Evolutionary conservation across 2,329 filamentous ascomycete genomes (phyloP), one percentile per base, ranked within the genome.

Genomic region (Geosmithia putterillii): DNA sequence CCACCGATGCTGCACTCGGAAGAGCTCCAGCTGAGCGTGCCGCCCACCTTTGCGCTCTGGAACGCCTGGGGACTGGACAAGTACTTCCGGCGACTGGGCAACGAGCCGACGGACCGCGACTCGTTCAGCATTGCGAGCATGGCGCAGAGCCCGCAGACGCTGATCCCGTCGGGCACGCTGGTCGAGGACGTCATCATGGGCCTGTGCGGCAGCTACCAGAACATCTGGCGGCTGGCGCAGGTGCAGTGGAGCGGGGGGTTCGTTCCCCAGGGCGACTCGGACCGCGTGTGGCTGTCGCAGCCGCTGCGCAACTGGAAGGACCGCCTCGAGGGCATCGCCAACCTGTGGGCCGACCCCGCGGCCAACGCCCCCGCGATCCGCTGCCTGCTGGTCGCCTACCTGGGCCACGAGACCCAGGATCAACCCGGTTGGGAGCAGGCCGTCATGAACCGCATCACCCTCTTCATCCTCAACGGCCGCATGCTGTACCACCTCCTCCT

Each of bases 401-500:
- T 53, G 1, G 57, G 51, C 1, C 50, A 47, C n/a, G 57, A 54
- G 7, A 51, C 58, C 1, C 51, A 55, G 0, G 50, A 51, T 1
- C 51, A 53, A 0, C 34, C 43, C 1, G 45, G 49, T 0, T 60
- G 55, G 28, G 52, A 54, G 17, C 44, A 49, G 0, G 17, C 44
- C 3, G 57, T 56, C 0, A 50, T 53, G 39, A 46, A 44, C 0
- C 55, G 62, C 8, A 51, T 64, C 20, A 54, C 57, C 15, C 50
- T 47, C 3, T 47, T 59, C 10, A 47, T 59, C 4, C 57, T 61
- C 2, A 59, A 61, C 19, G 53, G 58, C 1, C 46, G 52, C 4
- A 59, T 63, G 50, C 54, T 65, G 0, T 60, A 64, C 38, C 58
- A 64, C 37, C 50, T 66, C 2, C 54, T 65, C 38, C 55, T 46